Evolutionary conservation across 148 eudicot genomes (phyloP).

Genomic region (Cornus kousa): DNA sequence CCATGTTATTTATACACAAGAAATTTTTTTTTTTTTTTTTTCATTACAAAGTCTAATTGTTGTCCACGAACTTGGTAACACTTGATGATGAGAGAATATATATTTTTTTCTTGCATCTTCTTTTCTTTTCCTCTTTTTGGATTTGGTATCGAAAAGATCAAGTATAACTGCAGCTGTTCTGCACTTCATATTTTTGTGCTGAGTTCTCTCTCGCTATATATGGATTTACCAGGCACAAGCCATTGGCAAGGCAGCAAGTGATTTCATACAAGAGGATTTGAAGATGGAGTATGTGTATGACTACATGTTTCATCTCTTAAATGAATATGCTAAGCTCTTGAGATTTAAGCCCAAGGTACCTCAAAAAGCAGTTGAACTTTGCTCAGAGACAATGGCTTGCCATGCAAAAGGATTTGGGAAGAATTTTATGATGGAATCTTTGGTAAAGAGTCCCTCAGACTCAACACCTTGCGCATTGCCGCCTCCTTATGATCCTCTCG

Average conservation of each 20-base stretch:
- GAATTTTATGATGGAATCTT: slow-evolving; percentile 49
- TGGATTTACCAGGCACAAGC: slow-evolving; percentile 48
- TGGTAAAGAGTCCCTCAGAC: slow-evolving; percentile 51
- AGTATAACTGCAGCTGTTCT: background rate
- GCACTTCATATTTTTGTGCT: background rate
- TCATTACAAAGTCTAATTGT: too few species aligned
- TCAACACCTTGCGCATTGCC: slow-evolving; percentile 52
- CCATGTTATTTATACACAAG: too few species aligned
- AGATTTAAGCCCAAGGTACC: slow-evolving; percentile 56
- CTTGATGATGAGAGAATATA: background rate
- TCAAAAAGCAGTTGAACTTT: slow-evolving; percentile 44
- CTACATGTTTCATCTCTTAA: slow-evolving; percentile 68
- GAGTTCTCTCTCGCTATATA: background rate
- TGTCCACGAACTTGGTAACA: too few species aligned
- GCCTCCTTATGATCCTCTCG: slow-evolving; percentile 48
- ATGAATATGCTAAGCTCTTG: slow-evolving; percentile 56
- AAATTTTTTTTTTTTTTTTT: too few species aligned
- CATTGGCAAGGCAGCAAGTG: slow-evolving; percentile 63
- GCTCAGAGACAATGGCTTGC: slow-evolving; percentile 68
- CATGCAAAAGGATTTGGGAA: slow-evolving; percentile 36
- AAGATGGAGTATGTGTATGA: slow-evolving; percentile 71
- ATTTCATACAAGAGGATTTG: slow-evolving; percentile 50
- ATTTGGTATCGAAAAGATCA: background rate
- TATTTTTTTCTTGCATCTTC: background rate
- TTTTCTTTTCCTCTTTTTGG: background rate